These are phyloP conservation scores for Chlorencoelia australis DNA, from an alignment of 2,329 filamentous ascomycete species.

Conservation along the genomic window DNA sequence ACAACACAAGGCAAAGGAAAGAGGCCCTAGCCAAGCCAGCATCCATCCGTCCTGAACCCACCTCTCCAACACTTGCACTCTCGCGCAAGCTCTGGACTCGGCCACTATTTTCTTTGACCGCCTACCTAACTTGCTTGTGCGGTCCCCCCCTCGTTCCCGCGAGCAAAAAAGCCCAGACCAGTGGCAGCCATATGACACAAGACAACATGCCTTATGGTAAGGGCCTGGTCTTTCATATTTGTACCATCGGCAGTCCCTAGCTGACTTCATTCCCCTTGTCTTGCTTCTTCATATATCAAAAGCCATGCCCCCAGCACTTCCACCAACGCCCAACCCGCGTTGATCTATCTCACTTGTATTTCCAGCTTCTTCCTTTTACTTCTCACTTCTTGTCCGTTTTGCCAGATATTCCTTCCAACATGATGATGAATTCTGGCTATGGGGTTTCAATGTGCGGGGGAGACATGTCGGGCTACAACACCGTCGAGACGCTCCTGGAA, in stretches of 20 bases:
- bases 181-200: constrained; percentile 27
- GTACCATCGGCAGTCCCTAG: constrained; percentile 17
- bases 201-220: constrained; percentile 27
- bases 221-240: constrained; percentile 24
- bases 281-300: constrained; percentile 9
- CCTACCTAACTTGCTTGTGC: constrained; percentile 19
- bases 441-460: constrained; percentile 12
- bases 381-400: constrained; percentile 1
- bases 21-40: too few species aligned
- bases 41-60: too few species aligned
- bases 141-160: too few species aligned
- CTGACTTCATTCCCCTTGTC: constrained; percentile 12
- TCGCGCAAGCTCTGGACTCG: constrained; percentile 22
- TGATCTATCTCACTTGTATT: constrained; percentile 3
- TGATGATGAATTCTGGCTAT: constrained; percentile 22
- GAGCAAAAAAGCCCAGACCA: constrained; percentile 27
- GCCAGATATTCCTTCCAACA: not conserved
- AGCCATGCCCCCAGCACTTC: constrained; percentile 14
- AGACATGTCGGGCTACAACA: constrained; percentile 26
- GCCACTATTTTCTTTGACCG: constrained; percentile 24
- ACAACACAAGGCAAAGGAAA: too few species aligned
- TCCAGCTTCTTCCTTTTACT: constrained; percentile 5
- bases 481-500: constrained; percentile 37
- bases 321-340: constrained; percentile 11
- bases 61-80: too few species aligned